Percentiles rank a stretch among this genome's conserved stretches.
Conservation (phyloP, 495 filamentous ascomycete species). For the Bryoglossum gracile region DNA sequence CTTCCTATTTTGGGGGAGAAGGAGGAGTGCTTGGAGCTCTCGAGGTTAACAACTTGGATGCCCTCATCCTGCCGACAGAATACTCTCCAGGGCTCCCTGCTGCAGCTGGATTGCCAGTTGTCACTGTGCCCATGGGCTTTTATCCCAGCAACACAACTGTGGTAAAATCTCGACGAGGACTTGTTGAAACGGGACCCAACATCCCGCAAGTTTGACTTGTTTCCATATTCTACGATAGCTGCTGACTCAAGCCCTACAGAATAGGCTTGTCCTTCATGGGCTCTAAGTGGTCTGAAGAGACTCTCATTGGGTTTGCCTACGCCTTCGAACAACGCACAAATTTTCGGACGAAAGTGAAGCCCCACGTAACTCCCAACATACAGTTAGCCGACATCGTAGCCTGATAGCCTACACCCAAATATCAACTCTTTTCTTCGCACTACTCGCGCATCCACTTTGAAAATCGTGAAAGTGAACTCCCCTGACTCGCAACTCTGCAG, state of each 20-base stretch:
- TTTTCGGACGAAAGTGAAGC: conserved; percentile 9
- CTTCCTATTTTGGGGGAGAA: conserved; percentile 24
- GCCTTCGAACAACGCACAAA: conserved; percentile 60
- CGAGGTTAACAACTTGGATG: conserved; percentile 32
- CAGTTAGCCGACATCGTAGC: conserved; percentile 13
- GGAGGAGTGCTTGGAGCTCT: conserved; percentile 31
- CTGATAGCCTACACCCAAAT: too few species aligned
- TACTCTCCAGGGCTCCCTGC: conserved; percentile 25
- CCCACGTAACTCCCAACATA: conserved; percentile 13
- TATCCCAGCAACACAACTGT: conserved; percentile 26
- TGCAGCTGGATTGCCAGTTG: conserved; percentile 30
- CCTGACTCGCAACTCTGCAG: too few species aligned
- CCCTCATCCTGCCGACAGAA: conserved; percentile 35
- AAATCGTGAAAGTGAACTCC: too few species aligned
- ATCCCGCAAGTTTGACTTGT: conserved; percentile 20
- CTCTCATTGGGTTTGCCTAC: conserved; percentile 57
- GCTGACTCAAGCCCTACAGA: conserved; percentile 7
- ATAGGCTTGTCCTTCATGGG: conserved; percentile 57
- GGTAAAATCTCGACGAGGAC: not conserved
- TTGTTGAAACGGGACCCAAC: conserved; percentile 23
- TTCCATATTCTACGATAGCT: not conserved
- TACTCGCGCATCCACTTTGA: too few species aligned
- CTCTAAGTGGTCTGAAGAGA: conserved; percentile 43
- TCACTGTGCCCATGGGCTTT: conserved; percentile 40
- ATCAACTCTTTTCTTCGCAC: too few species aligned